Conservation (phyloP, 345 rosid genomes). For the Turnera subulata region DNA sequence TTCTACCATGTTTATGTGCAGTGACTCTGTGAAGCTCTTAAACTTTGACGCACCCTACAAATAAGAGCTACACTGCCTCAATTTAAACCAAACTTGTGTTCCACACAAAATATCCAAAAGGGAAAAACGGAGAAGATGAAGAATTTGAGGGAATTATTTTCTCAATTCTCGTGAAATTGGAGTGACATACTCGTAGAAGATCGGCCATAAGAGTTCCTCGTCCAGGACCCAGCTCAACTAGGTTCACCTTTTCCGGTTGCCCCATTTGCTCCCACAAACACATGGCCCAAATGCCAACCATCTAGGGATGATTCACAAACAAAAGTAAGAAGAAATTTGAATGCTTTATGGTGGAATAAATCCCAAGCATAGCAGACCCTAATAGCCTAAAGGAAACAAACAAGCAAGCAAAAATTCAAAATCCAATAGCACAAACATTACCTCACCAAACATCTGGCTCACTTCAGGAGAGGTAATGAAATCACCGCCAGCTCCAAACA, state of each 20-base stretch:
- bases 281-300: conserved; percentile 88
- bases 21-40: conserved; percentile 65
- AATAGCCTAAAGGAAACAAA: not conserved
- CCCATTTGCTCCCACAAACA: conserved; percentile 98
- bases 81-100: not conserved
- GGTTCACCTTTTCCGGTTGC: conserved; percentile 66
- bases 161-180: conserved; percentile 7
- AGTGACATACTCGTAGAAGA: conserved; percentile 68
- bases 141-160: not conserved
- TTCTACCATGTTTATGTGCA: conserved; percentile 81
- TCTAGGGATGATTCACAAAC: conserved; percentile 35
- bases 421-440: conserved; percentile 18
- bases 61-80: conserved; percentile 10
- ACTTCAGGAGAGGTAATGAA: conserved; percentile 98
- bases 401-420: not conserved
- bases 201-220: conserved; percentile 93
- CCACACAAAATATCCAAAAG: not conserved
- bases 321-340: not conserved
- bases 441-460: conserved; percentile 97
- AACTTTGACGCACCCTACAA: conserved; percentile 73
- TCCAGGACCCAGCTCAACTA: conserved; percentile 93
- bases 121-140: not conserved
- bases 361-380: not conserved
- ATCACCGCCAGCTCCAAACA: conserved; percentile 91
- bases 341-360: not conserved